Percentiles rank a stretch among this genome's conserved stretches.
phyloP scores from a whole-genome alignment of 73 alveolate species.

The Stentor coeruleus region DNA sequence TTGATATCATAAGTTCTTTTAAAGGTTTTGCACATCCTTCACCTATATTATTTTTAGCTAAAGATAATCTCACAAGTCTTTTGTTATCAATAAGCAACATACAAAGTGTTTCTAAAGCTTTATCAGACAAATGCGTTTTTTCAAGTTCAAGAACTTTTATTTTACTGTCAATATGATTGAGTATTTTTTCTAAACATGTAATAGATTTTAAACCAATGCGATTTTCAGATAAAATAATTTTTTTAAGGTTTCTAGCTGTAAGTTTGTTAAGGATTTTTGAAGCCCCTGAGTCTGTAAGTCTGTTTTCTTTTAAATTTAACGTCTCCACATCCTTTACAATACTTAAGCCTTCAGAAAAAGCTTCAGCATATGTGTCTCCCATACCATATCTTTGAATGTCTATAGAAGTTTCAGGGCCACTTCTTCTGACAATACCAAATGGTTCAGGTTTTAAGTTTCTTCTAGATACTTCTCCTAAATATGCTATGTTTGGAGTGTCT shows the following conservation, averaged over 20 bases:
- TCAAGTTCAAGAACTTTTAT: slow-evolving; percentile 52
- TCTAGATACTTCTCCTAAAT: not conserved
- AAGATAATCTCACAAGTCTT: slow-evolving; percentile 45
- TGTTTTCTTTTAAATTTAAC: slow-evolving; percentile 30
- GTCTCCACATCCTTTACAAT: not conserved
- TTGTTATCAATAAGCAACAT: slow-evolving; percentile 44
- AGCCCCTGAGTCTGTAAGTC: slow-evolving; percentile 50
- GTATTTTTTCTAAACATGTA: not conserved
- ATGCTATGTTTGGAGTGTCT: slow-evolving; percentile 20
- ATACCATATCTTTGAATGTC: slow-evolving; percentile 26
- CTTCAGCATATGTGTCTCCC: slow-evolving; percentile 54
- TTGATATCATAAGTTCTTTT: slow-evolving; percentile 19
- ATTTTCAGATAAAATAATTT: slow-evolving; percentile 36
- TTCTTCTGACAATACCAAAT: slow-evolving; percentile 24
- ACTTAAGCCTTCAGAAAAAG: slow-evolving; percentile 28
- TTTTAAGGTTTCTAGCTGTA: slow-evolving; percentile 15
- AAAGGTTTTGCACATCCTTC: slow-evolving; percentile 44
- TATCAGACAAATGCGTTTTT: slow-evolving; percentile 64
- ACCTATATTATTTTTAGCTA: slow-evolving; percentile 57
- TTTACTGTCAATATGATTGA: not conserved
- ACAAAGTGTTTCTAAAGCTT: slow-evolving; percentile 44
- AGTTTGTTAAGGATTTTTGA: slow-evolving; percentile 18
- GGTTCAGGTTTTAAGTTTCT: slow-evolving; percentile 19
- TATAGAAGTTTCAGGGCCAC: not conserved
- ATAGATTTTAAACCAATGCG: slow-evolving; percentile 14